These are phyloP conservation scores for Sarocladium oryzae DNA, from an alignment of 2,329 filamentous ascomycete genomes.

Conservation along the genomic window DNA sequence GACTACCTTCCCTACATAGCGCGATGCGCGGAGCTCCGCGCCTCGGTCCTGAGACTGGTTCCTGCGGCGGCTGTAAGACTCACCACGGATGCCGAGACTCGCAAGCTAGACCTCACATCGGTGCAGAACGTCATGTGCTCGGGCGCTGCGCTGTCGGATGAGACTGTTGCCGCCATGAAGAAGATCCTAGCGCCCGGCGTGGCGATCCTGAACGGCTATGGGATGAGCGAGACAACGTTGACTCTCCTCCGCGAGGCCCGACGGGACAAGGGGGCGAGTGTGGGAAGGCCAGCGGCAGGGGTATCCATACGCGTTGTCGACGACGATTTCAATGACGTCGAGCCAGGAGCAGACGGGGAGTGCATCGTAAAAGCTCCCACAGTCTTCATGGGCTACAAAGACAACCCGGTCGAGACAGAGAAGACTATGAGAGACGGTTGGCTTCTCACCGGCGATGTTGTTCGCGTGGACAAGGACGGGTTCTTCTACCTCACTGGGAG, in stretches of 20 bases:
- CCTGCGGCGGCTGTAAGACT: conserved; percentile 17
- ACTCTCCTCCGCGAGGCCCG: conserved; percentile 16
- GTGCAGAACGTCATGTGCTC: conserved; percentile 17
- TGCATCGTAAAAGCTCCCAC: background rate
- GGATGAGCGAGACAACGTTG: conserved; percentile 19
- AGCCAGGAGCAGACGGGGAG: conserved; percentile 19
- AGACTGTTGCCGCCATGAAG: conserved; percentile 14
- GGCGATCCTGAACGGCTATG: conserved; percentile 18
- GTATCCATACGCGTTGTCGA: conserved; percentile 21
- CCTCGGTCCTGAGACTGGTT: conserved; percentile 17
- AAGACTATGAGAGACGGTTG: conserved; percentile 21
- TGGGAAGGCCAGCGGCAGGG: conserved; percentile 16
- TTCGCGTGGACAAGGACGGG: conserved; percentile 20
- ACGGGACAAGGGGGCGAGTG: conserved; percentile 15
- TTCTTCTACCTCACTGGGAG: conserved; percentile 24
- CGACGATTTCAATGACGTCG: conserved; percentile 21
- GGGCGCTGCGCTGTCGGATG: conserved; percentile 15
- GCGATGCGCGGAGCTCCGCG: conserved; percentile 16
- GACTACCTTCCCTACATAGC: conserved; percentile 15
- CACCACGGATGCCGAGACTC: conserved; percentile 15
- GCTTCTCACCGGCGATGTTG: conserved; percentile 25
- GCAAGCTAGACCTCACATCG: conserved; percentile 12
- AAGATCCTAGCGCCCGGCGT: conserved; percentile 12
- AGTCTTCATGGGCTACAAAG: conserved; percentile 19
- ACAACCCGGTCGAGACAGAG: conserved; percentile 19